Conservation (phyloP, 2,329 filamentous ascomycete genomes). For the Paraconiothyrium brasiliense region DNA sequence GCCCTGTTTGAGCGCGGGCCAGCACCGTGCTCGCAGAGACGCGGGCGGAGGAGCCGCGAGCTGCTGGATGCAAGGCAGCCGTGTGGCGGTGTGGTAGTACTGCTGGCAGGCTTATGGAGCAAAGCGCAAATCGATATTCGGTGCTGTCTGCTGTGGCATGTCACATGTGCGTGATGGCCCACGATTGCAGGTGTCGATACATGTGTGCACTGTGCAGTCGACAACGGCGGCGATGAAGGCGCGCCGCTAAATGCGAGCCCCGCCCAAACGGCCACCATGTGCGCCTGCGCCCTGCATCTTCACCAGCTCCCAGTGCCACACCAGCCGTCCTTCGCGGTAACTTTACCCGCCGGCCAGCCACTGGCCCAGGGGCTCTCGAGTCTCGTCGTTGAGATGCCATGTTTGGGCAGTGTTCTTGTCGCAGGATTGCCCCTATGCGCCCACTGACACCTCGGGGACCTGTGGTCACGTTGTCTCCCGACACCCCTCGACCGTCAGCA, state of each 20-base stretch:
- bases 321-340: neutral
- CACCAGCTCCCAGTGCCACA: constrained; percentile 2
- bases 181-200: neutral
- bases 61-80: neutral
- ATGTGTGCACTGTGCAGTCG: neutral
- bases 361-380: neutral
- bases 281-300: constrained; percentile 15
- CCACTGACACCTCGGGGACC: constrained; percentile 6
- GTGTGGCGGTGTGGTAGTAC: constrained; percentile 1
- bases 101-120: neutral
- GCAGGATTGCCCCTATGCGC: constrained; percentile 5
- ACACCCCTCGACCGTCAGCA: constrained; percentile 11
- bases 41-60: neutral
- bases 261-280: constrained; percentile 6
- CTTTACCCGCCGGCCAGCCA: neutral
- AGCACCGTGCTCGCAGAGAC: neutral
- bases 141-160: neutral
- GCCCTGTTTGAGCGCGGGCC: neutral
- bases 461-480: constrained; percentile 5
- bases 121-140: constrained; percentile 1
- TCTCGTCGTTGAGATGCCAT: neutral
- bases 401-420: neutral
- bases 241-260: constrained; percentile 6
- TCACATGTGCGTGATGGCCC: neutral
- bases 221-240: neutral